Evolutionary conservation across 805 yeast species (phyloP), one percentile per base, ranked within the genome.

Genomic region (Huiozyma naganishii): DNA sequence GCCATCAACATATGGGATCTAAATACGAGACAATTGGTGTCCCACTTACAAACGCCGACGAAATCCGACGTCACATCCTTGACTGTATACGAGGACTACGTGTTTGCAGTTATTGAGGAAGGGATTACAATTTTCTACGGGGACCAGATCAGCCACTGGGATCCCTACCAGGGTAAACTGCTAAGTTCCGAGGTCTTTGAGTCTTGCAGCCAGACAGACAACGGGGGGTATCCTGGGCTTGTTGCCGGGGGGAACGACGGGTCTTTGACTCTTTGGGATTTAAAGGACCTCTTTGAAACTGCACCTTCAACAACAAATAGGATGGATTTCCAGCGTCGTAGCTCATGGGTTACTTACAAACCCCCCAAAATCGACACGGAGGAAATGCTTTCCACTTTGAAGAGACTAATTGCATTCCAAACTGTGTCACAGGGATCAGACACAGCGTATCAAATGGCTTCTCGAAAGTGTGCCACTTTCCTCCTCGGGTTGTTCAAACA

Each of bases 1-100:
- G 68, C 70, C 27, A 72, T 90, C n/a, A 78, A 80, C 45, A 78
- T 86, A 6, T 84, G 95, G 87, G 97, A 92, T 53, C 66, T 90
- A 40, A 79, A 82, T 40, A 88, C 97, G 0, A 72, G 73, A 43
- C 97, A 90, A 58, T 64, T 80, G 47, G 63, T 78, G 35, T 67
- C 73, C 36, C 71, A 66, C 2, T 49, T 67, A n/a, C 53, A 53
- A n/a, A 52, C 66, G 0, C 58, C 71, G 52, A 51, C 65, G 34
- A 68, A 69, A 32, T 45, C 52, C 7, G 81, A 80, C 44, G 74
- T 86, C 2, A 70, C 80, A 33, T 73, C 90, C 5, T 46, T 62
- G 10, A 52, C 60, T 1, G 59, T 58, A 9, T 55, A 52, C 45
- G 45, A 55, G 32, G 61, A 59, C 41, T 59, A 58, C 37, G 45